These are phyloP conservation scores for Amanita exitialis DNA, from an alignment of 768 basidiomycete species.

Conservation along the genomic window DNA sequence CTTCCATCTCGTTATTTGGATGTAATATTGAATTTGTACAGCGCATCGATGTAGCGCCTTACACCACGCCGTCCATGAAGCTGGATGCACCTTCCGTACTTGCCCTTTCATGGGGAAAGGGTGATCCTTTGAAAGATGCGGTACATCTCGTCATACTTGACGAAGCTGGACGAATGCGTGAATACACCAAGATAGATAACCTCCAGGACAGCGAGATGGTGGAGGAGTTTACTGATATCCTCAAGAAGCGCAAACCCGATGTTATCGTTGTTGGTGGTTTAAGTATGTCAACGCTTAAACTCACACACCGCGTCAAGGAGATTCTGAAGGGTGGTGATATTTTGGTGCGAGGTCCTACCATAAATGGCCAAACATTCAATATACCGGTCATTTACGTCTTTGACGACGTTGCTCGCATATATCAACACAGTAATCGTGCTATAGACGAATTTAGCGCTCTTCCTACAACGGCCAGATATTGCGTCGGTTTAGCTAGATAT, in stretches of 20 bases:
- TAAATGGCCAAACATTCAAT: slow-evolving; percentile 36
- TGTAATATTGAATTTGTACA: slow-evolving; percentile 19
- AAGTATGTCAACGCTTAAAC: slow-evolving; percentile 67
- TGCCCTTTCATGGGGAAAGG: slow-evolving; percentile 90
- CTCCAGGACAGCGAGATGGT: slow-evolving; percentile 58
- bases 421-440: slow-evolving; percentile 84
- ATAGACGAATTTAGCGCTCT: slow-evolving; percentile 74
- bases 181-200: slow-evolving; percentile 84
- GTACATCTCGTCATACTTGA: slow-evolving; percentile 82
- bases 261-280: slow-evolving; percentile 88
- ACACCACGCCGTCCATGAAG: slow-evolving; percentile 47
- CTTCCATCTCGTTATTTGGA: not conserved
- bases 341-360: slow-evolving; percentile 14
- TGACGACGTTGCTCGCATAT: slow-evolving; percentile 91
- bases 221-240: slow-evolving; percentile 73
- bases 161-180: slow-evolving; percentile 82
- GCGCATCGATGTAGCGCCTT: slow-evolving; percentile 82
- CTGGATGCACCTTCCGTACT: slow-evolving; percentile 68
- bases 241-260: slow-evolving; percentile 76
- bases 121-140: slow-evolving; percentile 86
- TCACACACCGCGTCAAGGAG: slow-evolving; percentile 57
- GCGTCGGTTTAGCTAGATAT: slow-evolving; percentile 88
- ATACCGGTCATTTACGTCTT: slow-evolving; percentile 76
- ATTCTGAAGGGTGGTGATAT: slow-evolving; percentile 21
- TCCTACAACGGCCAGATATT: slow-evolving; percentile 77